phyloP scores from a whole-genome alignment of 768 basidiomycete genomes.

The Porpolomopsis calyptriformis region DNA sequence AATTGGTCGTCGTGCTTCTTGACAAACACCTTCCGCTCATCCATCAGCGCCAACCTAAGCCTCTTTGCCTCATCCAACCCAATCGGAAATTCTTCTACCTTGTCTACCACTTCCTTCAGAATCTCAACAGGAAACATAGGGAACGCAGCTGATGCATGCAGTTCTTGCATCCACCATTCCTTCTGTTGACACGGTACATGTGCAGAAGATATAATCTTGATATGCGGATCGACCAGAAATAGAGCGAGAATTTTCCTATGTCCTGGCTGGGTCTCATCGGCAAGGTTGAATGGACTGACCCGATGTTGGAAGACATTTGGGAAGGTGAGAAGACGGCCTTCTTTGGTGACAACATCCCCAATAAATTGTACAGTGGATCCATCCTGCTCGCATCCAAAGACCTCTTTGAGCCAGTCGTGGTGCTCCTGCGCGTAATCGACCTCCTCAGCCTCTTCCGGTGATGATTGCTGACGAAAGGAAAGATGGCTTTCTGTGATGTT shows the following conservation, averaged over 20 bases:
- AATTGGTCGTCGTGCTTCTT: conserved; percentile 11
- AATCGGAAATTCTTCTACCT: conserved; percentile 20
- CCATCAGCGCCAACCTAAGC: conserved; percentile 22
- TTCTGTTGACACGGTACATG: conserved; percentile 20
- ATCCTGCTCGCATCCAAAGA: conserved; percentile 19
- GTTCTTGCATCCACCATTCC: conserved; percentile 19
- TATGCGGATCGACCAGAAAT: conserved; percentile 28
- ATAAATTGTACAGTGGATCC: conserved; percentile 19
- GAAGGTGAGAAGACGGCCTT: conserved; percentile 29
- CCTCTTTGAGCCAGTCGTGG: conserved; percentile 18
- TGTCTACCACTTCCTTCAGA: conserved; percentile 17
- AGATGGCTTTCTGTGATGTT: conserved; percentile 25
- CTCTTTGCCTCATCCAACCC: conserved; percentile 20
- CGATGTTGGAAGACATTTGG: conserved; percentile 34
- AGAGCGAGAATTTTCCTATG: conserved; percentile 32
- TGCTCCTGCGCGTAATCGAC: conserved; percentile 17
- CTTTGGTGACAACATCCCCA: conserved; percentile 24
- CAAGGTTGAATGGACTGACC: conserved; percentile 27
- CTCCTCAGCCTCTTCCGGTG: conserved; percentile 2
- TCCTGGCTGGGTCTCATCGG: conserved; percentile 25
- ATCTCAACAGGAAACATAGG: conserved; percentile 11
- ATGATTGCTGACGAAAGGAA: conserved; percentile 20
- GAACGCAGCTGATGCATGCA: conserved; percentile 6
- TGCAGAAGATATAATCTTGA: conserved; percentile 17
- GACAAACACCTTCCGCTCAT: conserved; percentile 21